phyloP scores from a whole-genome alignment of 1,284 basidiomycete genomes.

The Ganoderma sp. region DNA sequence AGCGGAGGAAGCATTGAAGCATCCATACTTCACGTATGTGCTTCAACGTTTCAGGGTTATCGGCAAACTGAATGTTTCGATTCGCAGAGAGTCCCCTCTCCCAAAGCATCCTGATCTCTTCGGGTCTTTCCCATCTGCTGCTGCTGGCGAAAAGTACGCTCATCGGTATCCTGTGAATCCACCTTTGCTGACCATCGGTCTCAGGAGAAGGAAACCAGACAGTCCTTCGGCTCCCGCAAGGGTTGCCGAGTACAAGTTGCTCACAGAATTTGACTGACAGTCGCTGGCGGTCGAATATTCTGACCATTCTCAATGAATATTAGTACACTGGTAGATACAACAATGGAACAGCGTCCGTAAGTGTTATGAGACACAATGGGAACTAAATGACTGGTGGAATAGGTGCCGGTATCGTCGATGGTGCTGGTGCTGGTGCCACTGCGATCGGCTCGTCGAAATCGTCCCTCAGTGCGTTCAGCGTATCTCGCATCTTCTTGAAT shows the following conservation, averaged over 20 bases:
- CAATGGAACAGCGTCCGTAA: constrained; percentile 21
- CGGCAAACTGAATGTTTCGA: constrained; percentile 2
- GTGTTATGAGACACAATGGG: background rate
- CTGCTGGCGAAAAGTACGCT: constrained; percentile 93
- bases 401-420: background rate
- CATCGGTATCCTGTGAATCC: background rate
- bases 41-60: background rate
- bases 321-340: background rate
- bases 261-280: constrained; percentile 48
- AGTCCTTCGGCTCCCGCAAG: constrained; percentile 79
- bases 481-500: constrained; percentile 69
- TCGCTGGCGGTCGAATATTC: background rate
- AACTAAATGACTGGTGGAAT: background rate
- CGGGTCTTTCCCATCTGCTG: constrained; percentile 93
- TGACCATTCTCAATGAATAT: background rate
- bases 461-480: constrained; percentile 49
- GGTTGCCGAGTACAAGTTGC: constrained; percentile 65
- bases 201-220: constrained; percentile 74
- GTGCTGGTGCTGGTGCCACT: background rate
- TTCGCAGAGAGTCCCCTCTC: constrained; percentile 82
- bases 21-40: constrained; percentile 90
- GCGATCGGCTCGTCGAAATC: constrained; percentile 27
- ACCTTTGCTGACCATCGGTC: constrained; percentile 5
- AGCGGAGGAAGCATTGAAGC: constrained; percentile 87
- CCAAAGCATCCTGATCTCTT: constrained; percentile 99